Base-by-base conservation (phyloP, 495 filamentous ascomycete genomes). In the Aspergillus cavernicola region DNA sequence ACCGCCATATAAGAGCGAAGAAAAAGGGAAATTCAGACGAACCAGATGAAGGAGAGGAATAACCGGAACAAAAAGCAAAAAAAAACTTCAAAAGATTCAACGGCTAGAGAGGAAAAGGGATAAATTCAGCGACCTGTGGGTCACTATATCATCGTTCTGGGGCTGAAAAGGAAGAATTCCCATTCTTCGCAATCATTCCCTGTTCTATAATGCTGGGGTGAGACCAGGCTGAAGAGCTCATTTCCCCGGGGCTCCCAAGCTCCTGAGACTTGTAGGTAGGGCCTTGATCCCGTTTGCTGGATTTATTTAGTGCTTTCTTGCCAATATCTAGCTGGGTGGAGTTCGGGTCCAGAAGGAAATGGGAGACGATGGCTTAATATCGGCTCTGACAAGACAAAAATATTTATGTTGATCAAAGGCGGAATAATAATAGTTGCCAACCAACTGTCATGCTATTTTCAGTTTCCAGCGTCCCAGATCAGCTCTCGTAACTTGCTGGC, bases 211-310 rank as follows among this genome's bases (percentile, higher is more conserved):
- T 20, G 35, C 33, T 37, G 33, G 33, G 46, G 33, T 31, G n/a
- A 41, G 38, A 13, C 24, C 18, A 31, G 16, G 29, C 44, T 24
- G 39, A 32, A 15, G 32, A 43, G 39, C 42, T 39, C 38, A 49
- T 23, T 55, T 39, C 52, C 52, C 52, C 43, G 35, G 37, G 28
- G 39, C 35, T 50, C n/a, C 35, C 46, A 47, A 36, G 44, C 44
- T 47, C 44, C 13, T n/a, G n/a, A n/a, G n/a, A n/a, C n/a, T n/a
- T n/a, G n/a, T n/a, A n/a, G n/a, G 23, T 18, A 46, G 9, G 36
- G 44, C 31, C 58, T 60, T 57, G 58, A 53, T 53, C 43, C 35
- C 43, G 50, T 45, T 45, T 37, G 31, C 50, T 53, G 44, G 44
- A 26, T 22, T 6, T 6, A 15, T 36, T 47, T 47, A 47, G 44